Conservation (phyloP, 768 basidiomycete genomes). For the Auriscalpium vulgare region DNA sequence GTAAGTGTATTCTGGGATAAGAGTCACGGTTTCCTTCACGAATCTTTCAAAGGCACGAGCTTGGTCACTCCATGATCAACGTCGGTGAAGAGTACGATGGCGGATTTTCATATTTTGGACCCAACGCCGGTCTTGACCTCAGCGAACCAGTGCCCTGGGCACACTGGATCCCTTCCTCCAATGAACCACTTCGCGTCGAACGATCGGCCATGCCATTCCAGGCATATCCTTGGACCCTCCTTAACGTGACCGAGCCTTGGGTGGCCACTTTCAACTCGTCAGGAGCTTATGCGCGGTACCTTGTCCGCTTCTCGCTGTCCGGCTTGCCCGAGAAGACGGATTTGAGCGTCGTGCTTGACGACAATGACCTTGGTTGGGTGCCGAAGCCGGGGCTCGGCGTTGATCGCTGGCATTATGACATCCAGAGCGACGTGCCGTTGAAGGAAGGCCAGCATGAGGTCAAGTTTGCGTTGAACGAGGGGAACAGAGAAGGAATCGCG, state of each 20-base stretch:
- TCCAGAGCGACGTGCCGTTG: conserved; percentile 35
- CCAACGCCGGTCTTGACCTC: conserved; percentile 46
- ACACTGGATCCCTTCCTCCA: conserved; percentile 53
- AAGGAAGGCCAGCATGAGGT: conserved; percentile 48
- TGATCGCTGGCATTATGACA: conserved; percentile 74
- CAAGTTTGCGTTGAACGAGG: conserved; percentile 46
- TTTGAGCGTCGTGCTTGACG: conserved; percentile 55
- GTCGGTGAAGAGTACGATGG: conserved; percentile 85
- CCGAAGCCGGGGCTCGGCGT: conserved; percentile 48
- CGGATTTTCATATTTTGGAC: conserved; percentile 64
- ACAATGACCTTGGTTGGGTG: conserved; percentile 48
- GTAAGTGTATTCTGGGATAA: conserved; percentile 5
- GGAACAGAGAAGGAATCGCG: conserved; percentile 40
- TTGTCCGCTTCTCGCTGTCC: conserved; percentile 66
- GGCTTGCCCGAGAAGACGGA: conserved; percentile 51
- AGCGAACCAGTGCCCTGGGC: conserved; percentile 49
- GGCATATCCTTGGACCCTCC: conserved; percentile 65
- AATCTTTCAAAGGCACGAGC: conserved; percentile 41
- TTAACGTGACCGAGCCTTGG: conserved; percentile 56
- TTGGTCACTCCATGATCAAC: conserved; percentile 72
- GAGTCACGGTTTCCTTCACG: neutral
- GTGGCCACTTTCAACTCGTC: conserved; percentile 53
- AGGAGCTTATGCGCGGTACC: conserved; percentile 50
- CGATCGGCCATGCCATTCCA: conserved; percentile 72
- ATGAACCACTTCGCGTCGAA: conserved; percentile 36